Conservation (phyloP, 768 basidiomycete genomes). For the Trametes maxima region DNA sequence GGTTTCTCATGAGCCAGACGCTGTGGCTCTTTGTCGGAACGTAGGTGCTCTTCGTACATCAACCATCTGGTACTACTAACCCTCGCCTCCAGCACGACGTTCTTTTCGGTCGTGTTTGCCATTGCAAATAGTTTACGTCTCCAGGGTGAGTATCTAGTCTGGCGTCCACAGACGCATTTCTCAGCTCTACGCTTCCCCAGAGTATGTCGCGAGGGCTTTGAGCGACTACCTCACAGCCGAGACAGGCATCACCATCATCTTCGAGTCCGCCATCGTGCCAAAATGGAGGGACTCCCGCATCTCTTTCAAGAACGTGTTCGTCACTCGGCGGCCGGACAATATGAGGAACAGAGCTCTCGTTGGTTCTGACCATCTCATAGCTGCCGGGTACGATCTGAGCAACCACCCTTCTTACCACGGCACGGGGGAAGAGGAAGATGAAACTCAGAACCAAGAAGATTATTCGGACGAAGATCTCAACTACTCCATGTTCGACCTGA, state of each 20-base stretch:
- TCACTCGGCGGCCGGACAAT: conserved; percentile 72
- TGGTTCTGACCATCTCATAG: conserved; percentile 51
- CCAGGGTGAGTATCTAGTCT: conserved; percentile 58
- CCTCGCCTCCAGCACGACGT: conserved; percentile 69
- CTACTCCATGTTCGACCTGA: conserved; percentile 91
- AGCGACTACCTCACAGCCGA: conserved; percentile 93
- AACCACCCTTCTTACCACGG: conserved; percentile 72
- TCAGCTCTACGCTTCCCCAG: conserved; percentile 39
- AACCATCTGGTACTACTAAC: neutral
- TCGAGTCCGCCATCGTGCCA: conserved; percentile 97
- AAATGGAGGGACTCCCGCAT: conserved; percentile 96
- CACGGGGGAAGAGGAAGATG: conserved; percentile 62
- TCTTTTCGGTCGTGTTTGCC: conserved; percentile 91
- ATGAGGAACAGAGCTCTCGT: conserved; percentile 10
- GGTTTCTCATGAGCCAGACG: conserved; percentile 95
- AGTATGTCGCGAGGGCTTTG: conserved; percentile 82
- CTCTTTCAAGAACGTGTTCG: conserved; percentile 95
- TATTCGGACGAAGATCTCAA: conserved; percentile 60
- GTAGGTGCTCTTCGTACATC: conserved; percentile 46
- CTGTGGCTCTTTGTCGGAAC: conserved; percentile 96
- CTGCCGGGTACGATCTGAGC: conserved; percentile 74
- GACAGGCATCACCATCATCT: conserved; percentile 92
- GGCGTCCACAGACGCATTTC: neutral
- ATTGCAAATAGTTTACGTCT: conserved; percentile 84
- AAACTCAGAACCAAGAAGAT: conserved; percentile 16